phyloP scores from a whole-genome alignment of 2,329 filamentous ascomycete genomes.

The Fusarium penzigii region DNA sequence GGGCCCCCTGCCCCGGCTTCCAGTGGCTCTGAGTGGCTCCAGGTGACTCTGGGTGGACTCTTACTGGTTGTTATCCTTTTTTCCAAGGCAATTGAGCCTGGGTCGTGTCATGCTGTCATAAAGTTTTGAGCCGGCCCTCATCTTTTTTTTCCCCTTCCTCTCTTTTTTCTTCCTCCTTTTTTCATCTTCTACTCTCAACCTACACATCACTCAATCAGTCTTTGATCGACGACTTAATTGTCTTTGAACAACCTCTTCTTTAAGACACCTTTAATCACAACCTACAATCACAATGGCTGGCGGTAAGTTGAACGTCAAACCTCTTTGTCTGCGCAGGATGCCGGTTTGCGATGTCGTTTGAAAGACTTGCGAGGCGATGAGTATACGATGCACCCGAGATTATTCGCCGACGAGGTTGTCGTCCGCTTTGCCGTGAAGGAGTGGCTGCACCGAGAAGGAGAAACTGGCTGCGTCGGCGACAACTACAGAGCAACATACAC shows the following conservation, averaged over 20 bases:
- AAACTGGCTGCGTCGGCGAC: not conserved
- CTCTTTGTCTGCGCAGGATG: constrained; percentile 11
- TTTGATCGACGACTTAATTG: constrained; percentile 21
- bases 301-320: constrained; percentile 39
- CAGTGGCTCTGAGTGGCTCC: not conserved
- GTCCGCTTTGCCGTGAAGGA: constrained; percentile 4
- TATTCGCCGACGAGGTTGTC: no score
- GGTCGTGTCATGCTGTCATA: constrained; percentile 43
- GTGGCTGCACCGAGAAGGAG: constrained; percentile 1
- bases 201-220: constrained; percentile 9
- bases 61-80: constrained; percentile 2
- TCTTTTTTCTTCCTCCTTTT: constrained; percentile 14
- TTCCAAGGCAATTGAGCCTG: constrained; percentile 6
- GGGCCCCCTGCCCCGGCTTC: not conserved
- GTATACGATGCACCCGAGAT: not conserved
- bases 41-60: no score
- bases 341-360: not conserved
- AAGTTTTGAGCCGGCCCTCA: constrained; percentile 34
- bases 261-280: constrained; percentile 21
- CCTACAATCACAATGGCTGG: constrained; percentile 44
- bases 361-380: no score
- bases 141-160: constrained; percentile 27
- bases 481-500: constrained; percentile 6
- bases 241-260: constrained; percentile 15
- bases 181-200: constrained; percentile 18